Evolutionary conservation across 1,139 yeast species (phyloP), one percentile per base, ranked within the genome.

Genomic region (Eremothecium sinecaudum): DNA sequence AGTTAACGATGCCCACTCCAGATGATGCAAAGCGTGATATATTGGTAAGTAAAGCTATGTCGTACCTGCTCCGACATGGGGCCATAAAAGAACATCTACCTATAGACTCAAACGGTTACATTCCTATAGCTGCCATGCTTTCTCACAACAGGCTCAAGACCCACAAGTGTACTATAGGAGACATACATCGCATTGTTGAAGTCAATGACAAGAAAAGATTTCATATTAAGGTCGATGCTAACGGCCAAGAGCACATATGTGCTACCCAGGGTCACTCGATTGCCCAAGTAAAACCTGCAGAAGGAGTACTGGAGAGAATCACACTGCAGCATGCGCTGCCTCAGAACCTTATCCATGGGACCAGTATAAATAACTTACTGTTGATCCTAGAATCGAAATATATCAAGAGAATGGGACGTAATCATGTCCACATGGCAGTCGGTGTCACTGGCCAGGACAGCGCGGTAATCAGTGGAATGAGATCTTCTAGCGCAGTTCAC

Each of bases 221-320:
- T 58, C 60, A 65, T 15, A 50, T 73, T 27, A 56, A 48, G 13
- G 38, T 39, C 5, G 61, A 53, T 21, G 51, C 50, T 33, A 48
- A 38, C 17, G 48, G 48, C 3, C 41, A 41, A 1, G 58, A 63
- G 52, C 58, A 47, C 24, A 79, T 90, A 10, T 74, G 96, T 51
- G 98, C 98, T 2, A 79, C 78, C 37, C 98, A 90, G 56, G 98
- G 98, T 6, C 98, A 90, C 56, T 76, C 94, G 0, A 61, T 90
- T 10, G 46, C 58, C 18, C 51, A 60, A 1, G 68, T 79, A 0
- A 37, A 42, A 3, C 59, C 58, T 5, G 67, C 68, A 11, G 70
- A 70, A 24, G 66, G 71, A 16, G 66, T 63, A 9, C 53, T 73
- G 38, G 40, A 41, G 14, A 48, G 39, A 11, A 51, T 64, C 8